phyloP scores from a whole-genome alignment of 139 green algal species.

The Chlorella vulgaris region DNA sequence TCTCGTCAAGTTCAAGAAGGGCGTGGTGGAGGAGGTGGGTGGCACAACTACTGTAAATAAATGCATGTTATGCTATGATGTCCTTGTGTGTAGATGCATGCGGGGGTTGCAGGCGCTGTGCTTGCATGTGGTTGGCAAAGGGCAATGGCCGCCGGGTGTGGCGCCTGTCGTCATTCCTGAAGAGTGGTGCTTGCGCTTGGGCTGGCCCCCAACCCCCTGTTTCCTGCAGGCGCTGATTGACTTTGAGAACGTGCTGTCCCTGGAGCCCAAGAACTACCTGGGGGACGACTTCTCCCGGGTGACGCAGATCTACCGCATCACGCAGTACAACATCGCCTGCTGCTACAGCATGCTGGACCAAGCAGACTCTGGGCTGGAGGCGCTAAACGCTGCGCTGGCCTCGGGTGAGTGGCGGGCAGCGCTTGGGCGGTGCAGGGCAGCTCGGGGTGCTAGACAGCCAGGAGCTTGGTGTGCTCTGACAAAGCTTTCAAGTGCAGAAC shows the following conservation, averaged over 20 bases:
- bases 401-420: neutral
- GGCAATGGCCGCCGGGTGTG: no score
- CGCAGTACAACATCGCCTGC: constrained; percentile 80
- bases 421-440: no score
- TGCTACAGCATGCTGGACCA: constrained; percentile 91
- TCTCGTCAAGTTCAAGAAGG: constrained; percentile 82
- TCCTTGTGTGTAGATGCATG: no score
- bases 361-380: constrained; percentile 82
- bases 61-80: no score
- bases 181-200: neutral
- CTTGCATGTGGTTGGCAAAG: no score
- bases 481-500: no score
- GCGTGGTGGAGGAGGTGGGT: constrained; percentile 66
- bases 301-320: constrained; percentile 89
- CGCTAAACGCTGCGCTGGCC: constrained; percentile 80
- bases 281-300: constrained; percentile 89
- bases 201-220: neutral
- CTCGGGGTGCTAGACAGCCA: no score
- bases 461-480: no score
- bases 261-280: constrained; percentile 94
- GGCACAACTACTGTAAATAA: neutral
- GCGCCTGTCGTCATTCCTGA: neutral
- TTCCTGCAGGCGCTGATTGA: constrained; percentile 81
- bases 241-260: constrained; percentile 95
- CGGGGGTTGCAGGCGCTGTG: no score